These are phyloP conservation scores for Geotrichum citri-aurantii DNA, from an alignment of 1,139 yeast genomes.

Conservation along the genomic window DNA sequence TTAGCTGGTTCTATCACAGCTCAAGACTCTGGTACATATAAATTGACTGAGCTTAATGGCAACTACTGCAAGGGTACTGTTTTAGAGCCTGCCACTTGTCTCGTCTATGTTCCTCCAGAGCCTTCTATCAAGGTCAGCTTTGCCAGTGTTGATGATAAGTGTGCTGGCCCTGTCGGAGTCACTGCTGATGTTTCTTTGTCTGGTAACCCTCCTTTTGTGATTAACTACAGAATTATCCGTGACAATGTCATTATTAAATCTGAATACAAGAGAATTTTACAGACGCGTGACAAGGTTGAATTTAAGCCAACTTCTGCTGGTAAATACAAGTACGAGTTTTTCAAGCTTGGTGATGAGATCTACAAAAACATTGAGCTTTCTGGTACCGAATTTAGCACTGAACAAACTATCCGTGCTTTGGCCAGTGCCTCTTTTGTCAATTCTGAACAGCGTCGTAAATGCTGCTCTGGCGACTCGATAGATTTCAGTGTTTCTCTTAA, in stretches of 20 bases:
- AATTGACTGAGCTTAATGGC: slow-evolving; percentile 48
- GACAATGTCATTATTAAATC: slow-evolving; percentile 25
- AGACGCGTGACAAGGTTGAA: slow-evolving; percentile 47
- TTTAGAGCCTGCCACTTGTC: slow-evolving; percentile 42
- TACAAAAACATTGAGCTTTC: slow-evolving; percentile 32
- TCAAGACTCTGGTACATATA: slow-evolving; percentile 58
- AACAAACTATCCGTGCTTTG: slow-evolving; percentile 35
- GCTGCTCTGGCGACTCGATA: slow-evolving; percentile 46
- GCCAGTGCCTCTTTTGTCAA: slow-evolving; percentile 37
- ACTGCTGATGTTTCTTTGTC: slow-evolving; percentile 57
- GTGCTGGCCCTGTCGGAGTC: slow-evolving; percentile 90
- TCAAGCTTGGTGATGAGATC: slow-evolving; percentile 37
- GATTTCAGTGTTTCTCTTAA: slow-evolving; percentile 53
- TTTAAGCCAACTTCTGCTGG: slow-evolving; percentile 83
- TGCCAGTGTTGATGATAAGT: slow-evolving; percentile 64
- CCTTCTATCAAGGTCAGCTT: slow-evolving; percentile 42
- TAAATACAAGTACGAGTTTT: slow-evolving; percentile 65
- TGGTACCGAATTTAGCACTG: slow-evolving; percentile 20
- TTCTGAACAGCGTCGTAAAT: slow-evolving; percentile 25
- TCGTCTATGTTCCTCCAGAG: slow-evolving; percentile 44
- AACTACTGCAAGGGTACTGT: slow-evolving; percentile 61
- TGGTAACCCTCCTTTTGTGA: slow-evolving; percentile 78
- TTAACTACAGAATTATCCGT: slow-evolving; percentile 52
- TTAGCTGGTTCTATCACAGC: slow-evolving; percentile 38
- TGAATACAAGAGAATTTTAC: slow-evolving; percentile 23